These are phyloP conservation scores for Cyberlindnera mississippiensis DNA, from an alignment of 805 yeast species.

Conservation along the genomic window DNA sequence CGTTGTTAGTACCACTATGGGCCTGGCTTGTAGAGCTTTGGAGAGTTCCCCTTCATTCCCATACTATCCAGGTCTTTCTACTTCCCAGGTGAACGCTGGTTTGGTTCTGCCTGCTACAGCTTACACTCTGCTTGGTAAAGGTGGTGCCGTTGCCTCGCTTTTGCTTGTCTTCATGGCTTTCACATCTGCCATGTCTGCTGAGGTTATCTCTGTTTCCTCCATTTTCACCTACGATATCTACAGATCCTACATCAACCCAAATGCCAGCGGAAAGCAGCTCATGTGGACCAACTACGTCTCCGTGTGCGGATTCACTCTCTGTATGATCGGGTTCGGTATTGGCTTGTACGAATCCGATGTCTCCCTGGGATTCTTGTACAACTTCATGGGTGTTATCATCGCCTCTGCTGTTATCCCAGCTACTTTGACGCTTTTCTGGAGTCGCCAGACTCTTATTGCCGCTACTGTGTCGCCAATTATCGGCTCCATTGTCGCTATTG, in stretches of 20 bases:
- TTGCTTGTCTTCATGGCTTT: slow-evolving; percentile 86
- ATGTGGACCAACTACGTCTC: slow-evolving; percentile 37
- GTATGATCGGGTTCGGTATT: slow-evolving; percentile 79
- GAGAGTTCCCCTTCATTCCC: slow-evolving; percentile 73
- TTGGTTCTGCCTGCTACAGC: slow-evolving; percentile 68
- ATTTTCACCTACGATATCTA: slow-evolving; percentile 83
- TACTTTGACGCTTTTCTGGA: slow-evolving; percentile 59
- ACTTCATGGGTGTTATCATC: slow-evolving; percentile 85
- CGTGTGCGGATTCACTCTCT: slow-evolving; percentile 38
- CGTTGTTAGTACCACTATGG: slow-evolving; percentile 79
- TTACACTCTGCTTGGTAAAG: slow-evolving; percentile 75
- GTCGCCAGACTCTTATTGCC: slow-evolving; percentile 61
- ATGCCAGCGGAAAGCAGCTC: slow-evolving; percentile 69
- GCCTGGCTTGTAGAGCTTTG: slow-evolving; percentile 75
- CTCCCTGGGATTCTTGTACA: slow-evolving; percentile 83
- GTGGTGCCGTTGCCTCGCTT: slow-evolving; percentile 84
- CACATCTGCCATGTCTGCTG: slow-evolving; percentile 90
- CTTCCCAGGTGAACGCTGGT: slow-evolving; percentile 77
- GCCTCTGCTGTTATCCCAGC: slow-evolving; percentile 84
- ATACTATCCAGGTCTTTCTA: slow-evolving; percentile 66
- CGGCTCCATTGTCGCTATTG: slow-evolving; percentile 70
- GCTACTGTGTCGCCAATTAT: slow-evolving; percentile 74
- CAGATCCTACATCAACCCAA: slow-evolving; percentile 75
- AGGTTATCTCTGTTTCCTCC: slow-evolving; percentile 83
- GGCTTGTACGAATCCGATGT: slow-evolving; percentile 80